Conservation (phyloP, 768 basidiomycete genomes). For the Xanthoconium purpureum region DNA sequence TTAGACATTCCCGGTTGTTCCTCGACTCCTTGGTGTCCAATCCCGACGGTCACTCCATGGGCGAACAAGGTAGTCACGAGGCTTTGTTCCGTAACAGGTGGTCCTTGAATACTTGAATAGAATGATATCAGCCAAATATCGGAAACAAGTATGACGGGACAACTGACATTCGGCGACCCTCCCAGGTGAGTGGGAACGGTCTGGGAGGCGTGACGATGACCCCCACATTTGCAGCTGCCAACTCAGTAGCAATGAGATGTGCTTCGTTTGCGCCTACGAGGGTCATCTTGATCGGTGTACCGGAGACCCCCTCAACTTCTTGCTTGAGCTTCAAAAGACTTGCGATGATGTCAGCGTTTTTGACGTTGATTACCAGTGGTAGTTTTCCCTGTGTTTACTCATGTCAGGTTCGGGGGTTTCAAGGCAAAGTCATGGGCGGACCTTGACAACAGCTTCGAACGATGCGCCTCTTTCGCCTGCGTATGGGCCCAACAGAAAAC, state of each 20-base stretch:
- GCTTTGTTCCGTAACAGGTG: conserved; percentile 63
- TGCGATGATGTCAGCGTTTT: conserved; percentile 76
- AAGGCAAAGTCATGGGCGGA: conserved; percentile 13
- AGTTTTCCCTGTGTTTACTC: conserved; percentile 43
- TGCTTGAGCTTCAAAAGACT: conserved; percentile 59
- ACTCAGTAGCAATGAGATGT: conserved; percentile 41
- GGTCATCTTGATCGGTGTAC: conserved; percentile 39
- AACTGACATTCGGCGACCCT: conserved; percentile 58
- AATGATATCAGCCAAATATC: not conserved
- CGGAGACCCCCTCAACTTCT: conserved; percentile 43
- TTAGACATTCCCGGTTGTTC: conserved; percentile 67
- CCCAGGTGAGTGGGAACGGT: conserved; percentile 67
- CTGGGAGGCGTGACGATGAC: conserved; percentile 66
- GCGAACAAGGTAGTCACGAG: conserved; percentile 59
- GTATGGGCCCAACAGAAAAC: conserved; percentile 38
- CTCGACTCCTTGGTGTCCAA: conserved; percentile 45
- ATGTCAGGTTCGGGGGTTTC: conserved; percentile 6
- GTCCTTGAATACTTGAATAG: conserved; percentile 55
- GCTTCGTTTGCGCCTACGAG: conserved; percentile 61
- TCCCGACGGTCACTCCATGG: conserved; percentile 61
- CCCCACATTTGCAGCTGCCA: conserved; percentile 58
- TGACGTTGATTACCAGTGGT: conserved; percentile 62
- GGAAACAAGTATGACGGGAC: not conserved
- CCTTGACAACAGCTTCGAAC: conserved; percentile 39
- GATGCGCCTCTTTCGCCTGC: conserved; percentile 22